Evolutionary conservation across 1,284 basidiomycete species (phyloP).

Genomic region (Boletus semigastroideus): DNA sequence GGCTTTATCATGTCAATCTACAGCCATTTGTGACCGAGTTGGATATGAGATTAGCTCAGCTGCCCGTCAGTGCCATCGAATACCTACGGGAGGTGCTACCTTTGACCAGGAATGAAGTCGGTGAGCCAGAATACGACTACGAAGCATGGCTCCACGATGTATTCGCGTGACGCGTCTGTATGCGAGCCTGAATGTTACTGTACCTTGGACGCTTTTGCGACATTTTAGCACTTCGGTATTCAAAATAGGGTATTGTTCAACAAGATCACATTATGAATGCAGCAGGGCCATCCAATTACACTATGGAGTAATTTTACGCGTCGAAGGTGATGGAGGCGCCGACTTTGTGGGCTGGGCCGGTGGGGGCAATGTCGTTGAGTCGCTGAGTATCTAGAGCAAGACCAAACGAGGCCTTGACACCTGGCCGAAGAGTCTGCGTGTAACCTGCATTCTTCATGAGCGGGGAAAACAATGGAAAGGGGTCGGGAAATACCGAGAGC

Average conservation of each 20-base stretch:
- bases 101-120: slow-evolving; percentile 45
- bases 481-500: slow-evolving; percentile 60
- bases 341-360: slow-evolving; percentile 75
- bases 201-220: too few species aligned
- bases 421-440: slow-evolving; percentile 91
- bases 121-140: slow-evolving; percentile 74
- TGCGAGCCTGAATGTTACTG: background rate
- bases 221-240: background rate
- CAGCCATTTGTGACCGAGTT: slow-evolving; percentile 93
- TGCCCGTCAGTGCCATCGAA: slow-evolving; percentile 77
- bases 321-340: slow-evolving; percentile 76
- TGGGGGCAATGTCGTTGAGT: slow-evolving; percentile 67
- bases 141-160: slow-evolving; percentile 78
- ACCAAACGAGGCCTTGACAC: slow-evolving; percentile 94
- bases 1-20: slow-evolving; percentile 13
- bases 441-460: slow-evolving; percentile 52
- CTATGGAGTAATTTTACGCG: slow-evolving; percentile 45
- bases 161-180: slow-evolving; percentile 46
- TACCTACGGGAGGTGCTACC: slow-evolving; percentile 84
- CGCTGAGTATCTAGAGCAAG: slow-evolving; percentile 89
- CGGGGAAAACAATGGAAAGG: background rate
- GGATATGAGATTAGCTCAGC: slow-evolving; percentile 84
- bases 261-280: slow-evolving; percentile 13
- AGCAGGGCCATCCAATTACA: slow-evolving; percentile 13
- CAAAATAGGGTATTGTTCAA: background rate